Base-by-base conservation (phyloP, 805 yeast genomes). In the Yamadazyma phyllophila region DNA sequence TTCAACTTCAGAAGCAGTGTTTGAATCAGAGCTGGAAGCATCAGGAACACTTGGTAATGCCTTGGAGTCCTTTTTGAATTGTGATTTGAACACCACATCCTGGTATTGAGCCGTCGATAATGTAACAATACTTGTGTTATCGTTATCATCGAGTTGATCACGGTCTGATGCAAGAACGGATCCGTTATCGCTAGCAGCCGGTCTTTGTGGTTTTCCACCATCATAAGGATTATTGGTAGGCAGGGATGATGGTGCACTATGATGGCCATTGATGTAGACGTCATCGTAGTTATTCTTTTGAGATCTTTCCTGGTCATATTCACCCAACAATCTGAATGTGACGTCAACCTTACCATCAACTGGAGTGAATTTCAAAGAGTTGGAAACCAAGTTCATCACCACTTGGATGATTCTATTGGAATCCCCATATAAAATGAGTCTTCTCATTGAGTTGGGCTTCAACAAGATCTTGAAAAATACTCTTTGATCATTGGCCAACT, bases 321-420 rank as follows among this genome's bases (percentile, higher is more conserved):
- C 87, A 33, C 94, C 94, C 14, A 84, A 45, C n/a, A 84, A 61
- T 50, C 72, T 77, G 51, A 85, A 77, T 1, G 73, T 61, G 7
- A 88, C 88, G 26, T 75, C 74, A 10, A 91, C 95, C 12, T 78
- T 75, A 2, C 97, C 98, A 48, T 88, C 88, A 13, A 82, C 85
- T 0, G 96, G 96, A 0, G 98, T 91, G 57, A 94, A 94, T 62
- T 94, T 94, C 56, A 94, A 71, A 0, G 96, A 83, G 65, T 94
- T 92, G 13, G 95, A 85, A 8, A 92, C 94, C 45, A 94, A 71
- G 58, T 94, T 94, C 91, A 92, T 90, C 6, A 92, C 83, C 41
- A 94, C 85, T 63, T 92, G 99, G 45, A 88, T 80, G 35, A 94
- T 87, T 60, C 98, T 74, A 63, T 89, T 90, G 7, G 94, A 81